phyloP scores from a whole-genome alignment of 2,329 filamentous ascomycete species.

The Nemania diffusa region DNA sequence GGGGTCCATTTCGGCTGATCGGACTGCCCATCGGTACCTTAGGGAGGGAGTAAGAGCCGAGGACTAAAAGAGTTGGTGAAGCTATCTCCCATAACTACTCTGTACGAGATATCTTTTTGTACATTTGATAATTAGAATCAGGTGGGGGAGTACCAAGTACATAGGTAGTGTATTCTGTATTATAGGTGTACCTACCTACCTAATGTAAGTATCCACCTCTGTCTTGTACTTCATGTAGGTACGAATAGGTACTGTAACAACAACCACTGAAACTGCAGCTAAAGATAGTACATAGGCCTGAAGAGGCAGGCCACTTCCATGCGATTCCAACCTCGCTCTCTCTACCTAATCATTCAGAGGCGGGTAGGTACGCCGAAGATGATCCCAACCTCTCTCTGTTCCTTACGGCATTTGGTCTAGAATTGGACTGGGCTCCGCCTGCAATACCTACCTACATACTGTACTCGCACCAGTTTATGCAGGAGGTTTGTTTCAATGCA shows the following conservation, averaged over 20 bases:
- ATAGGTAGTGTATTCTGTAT: not conserved
- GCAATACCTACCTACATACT: too few relatives aligned
- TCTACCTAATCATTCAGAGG: not conserved
- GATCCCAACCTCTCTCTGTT: conserved; percentile 20
- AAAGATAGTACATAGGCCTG: not conserved
- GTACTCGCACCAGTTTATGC: conserved; percentile 40
- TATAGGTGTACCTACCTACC: too few relatives aligned
- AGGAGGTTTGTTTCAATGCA: conserved; percentile 33
- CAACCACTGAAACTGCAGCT: not conserved
- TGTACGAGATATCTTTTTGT: too few relatives aligned
- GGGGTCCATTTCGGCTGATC: conserved; percentile 24
- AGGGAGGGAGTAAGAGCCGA: conserved; percentile 14
- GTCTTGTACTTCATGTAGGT: too few relatives aligned
- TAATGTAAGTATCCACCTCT: too few relatives aligned
- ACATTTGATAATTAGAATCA: too few relatives aligned
- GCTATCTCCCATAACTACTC: not conserved
- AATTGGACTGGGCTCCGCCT: conserved; percentile 29
- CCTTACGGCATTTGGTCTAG: conserved; percentile 13
- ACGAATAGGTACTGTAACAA: not conserved
- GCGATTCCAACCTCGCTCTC: too few relatives aligned
- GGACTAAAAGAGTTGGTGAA: conserved; percentile 15
- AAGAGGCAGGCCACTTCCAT: not conserved
- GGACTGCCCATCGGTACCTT: conserved; percentile 7
- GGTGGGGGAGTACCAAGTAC: not conserved
- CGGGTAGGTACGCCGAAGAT: conserved; percentile 2